Evolutionary conservation across 352 stramenopile genomes (phyloP), one percentile per base, ranked within the genome.

Genomic region (Phytophthora sansomeana): DNA sequence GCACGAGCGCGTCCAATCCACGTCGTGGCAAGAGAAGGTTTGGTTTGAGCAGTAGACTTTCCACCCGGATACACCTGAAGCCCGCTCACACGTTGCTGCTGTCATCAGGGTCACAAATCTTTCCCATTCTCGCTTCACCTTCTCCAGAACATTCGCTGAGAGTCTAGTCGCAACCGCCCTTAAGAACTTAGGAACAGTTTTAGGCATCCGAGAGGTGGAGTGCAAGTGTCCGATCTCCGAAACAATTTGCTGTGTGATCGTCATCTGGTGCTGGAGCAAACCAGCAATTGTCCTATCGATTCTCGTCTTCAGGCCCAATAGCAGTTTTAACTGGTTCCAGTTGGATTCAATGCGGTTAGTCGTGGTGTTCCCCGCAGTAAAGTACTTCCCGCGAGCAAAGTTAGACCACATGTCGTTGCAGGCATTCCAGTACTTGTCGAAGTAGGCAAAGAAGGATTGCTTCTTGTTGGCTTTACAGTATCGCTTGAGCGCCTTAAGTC

Each of bases 291-390:
- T 69, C 11, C 55, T 71, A 21, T 65, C 63, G 5, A 70, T 69
- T 24, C 47, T 35, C 1, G 61, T 56, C 1, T 63, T 63, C 1
- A 39, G 21, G 4, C 52, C 43, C 0, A 68, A 14, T 6, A 67
- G 29, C 36, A 64, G 39, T 41, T 75, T 75, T 0, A 75, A 5
- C 19, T 72, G 56, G 7, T 68, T 63, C 56, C 61, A 72, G 7
- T 75, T 75, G 1, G 56, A 61, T 30, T 75, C 67, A 2, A 69
- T 66, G 0, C 57, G 36, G 19, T 72, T 75, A 6, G 57, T 68
- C 0, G 62, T 72, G 0, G 39, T 61, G 21, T 58, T 68, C 7
- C 51, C 58, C 0, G 50, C 65, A 3, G 51, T 59, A 36, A 73
- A 73, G 42, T 47, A 54, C 2, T 17, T 29, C 0, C 51, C 41